Conservation (phyloP, 2,329 filamentous ascomycete genomes). For the Eutypella sp. region DNA sequence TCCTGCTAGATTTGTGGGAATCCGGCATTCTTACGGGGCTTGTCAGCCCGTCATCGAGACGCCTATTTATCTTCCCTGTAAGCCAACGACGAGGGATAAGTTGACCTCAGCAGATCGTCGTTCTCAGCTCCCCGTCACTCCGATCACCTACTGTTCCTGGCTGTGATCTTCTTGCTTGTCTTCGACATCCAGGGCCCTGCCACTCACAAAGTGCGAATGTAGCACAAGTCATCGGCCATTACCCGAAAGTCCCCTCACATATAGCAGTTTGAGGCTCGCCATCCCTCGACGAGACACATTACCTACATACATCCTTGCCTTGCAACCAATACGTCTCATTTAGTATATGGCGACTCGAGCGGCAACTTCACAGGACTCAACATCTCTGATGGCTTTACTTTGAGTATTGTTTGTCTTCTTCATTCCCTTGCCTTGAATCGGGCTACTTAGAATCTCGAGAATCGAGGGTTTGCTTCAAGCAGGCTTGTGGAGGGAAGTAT, state of each 20-base stretch:
- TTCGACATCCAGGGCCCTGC: constrained; percentile 16
- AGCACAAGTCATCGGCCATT: constrained; percentile 15
- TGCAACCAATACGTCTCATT: not conserved
- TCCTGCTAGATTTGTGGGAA: not conserved
- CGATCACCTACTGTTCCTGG: constrained; percentile 23
- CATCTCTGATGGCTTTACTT: not conserved
- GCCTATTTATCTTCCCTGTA: no score
- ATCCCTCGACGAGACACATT: constrained; percentile 12
- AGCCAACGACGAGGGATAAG: not conserved
- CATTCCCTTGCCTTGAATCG: not conserved
- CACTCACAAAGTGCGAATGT: constrained; percentile 19
- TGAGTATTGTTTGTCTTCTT: not conserved
- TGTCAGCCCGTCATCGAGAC: no score
- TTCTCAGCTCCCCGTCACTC: constrained; percentile 5
- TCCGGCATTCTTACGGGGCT: not conserved
- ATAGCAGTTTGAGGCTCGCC: constrained; percentile 14
- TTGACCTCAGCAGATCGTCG: constrained; percentile 13
- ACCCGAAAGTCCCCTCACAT: constrained; percentile 15
- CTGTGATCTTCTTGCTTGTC: constrained; percentile 20
- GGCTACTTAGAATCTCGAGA: not conserved
- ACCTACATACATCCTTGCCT: no score
- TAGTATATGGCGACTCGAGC: not conserved
- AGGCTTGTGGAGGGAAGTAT: no score
- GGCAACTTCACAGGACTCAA: not conserved
- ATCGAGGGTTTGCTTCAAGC: not conserved